Conservation (phyloP, 2,329 filamentous ascomycete species). For the Sclerotinia sclerotiorum region DNA sequence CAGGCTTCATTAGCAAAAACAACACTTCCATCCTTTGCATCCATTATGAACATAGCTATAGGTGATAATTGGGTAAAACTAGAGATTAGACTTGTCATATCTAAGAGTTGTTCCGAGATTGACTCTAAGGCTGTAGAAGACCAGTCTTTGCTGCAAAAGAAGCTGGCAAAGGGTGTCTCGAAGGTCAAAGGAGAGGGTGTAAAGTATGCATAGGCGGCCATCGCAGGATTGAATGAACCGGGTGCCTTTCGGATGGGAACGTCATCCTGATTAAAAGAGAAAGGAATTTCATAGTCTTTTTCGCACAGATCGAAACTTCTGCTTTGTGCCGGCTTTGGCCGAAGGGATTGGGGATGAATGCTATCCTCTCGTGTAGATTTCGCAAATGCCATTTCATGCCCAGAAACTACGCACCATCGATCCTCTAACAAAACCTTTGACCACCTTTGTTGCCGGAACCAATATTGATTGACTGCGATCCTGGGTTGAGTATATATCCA, state of each 20-base stretch:
- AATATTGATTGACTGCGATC: neutral
- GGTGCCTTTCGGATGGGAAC: neutral
- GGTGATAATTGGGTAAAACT: constrained; percentile 9
- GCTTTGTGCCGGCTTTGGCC: neutral
- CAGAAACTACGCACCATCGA: constrained; percentile 6
- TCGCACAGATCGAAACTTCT: neutral
- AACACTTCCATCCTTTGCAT: constrained; percentile 3
- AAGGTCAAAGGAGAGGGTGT: neutral
- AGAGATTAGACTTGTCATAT: neutral
- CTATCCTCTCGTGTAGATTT: neutral
- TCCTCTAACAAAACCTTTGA: neutral
- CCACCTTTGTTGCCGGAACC: constrained; percentile 12
- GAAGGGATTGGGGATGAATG: neutral
- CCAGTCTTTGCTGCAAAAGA: constrained; percentile 3
- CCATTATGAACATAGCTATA: constrained; percentile 3
- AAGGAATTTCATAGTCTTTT: neutral
- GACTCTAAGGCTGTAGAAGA: constrained; percentile 9
- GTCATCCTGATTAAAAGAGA: neutral
- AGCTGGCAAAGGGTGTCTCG: neutral
- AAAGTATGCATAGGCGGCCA: neutral
- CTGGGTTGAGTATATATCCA: constrained; percentile 8
- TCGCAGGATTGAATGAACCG: neutral
- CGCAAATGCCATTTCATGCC: constrained; percentile 5
- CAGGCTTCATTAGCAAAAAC: constrained; percentile 14
- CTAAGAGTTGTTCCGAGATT: constrained; percentile 6